phyloP scores from a whole-genome alignment of 2,329 filamentous ascomycete species.

The Alternaria sp. region DNA sequence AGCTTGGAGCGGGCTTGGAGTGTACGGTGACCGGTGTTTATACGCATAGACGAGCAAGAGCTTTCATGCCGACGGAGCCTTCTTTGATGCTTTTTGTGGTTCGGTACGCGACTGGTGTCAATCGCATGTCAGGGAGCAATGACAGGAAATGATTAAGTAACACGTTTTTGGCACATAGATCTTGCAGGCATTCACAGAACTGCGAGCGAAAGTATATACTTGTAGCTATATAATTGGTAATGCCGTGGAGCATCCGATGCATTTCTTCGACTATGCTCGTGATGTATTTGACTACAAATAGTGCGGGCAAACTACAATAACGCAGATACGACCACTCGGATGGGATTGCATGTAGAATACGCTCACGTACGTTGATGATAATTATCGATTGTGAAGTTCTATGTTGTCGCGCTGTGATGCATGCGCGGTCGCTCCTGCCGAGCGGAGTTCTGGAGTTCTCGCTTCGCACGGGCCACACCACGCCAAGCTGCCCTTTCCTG shows the following conservation, averaged over 20 bases:
- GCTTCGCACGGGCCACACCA: constrained; percentile 12
- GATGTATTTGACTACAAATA: background rate
- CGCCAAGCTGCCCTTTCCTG: constrained; percentile 16
- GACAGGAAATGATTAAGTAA: constrained; percentile 37
- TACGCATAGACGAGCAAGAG: constrained; percentile 44
- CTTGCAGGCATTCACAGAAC: constrained; percentile 23
- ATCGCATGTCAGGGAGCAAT: constrained; percentile 34
- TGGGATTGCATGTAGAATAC: background rate
- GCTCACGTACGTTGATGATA: background rate
- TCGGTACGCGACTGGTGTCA: constrained; percentile 19
- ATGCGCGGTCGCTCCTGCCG: background rate
- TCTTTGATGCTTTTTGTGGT: constrained; percentile 17
- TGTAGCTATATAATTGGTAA: constrained; percentile 47
- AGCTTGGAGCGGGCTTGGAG: constrained; percentile 29
- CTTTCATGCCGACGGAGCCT: constrained; percentile 25
- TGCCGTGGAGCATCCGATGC: constrained; percentile 13
- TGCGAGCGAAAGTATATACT: constrained; percentile 28
- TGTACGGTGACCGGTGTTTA: constrained; percentile 34
- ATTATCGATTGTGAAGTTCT: background rate
- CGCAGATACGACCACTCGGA: background rate
- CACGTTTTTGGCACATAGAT: constrained; percentile 42
- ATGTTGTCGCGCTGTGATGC: background rate
- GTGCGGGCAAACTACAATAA: background rate
- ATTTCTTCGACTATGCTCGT: background rate
- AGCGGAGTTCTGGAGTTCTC: constrained; percentile 7